Evolutionary conservation across 2,329 filamentous ascomycete genomes (phyloP), one percentile per base, ranked within the genome.

Genomic region (Monilinia aucupariae): DNA sequence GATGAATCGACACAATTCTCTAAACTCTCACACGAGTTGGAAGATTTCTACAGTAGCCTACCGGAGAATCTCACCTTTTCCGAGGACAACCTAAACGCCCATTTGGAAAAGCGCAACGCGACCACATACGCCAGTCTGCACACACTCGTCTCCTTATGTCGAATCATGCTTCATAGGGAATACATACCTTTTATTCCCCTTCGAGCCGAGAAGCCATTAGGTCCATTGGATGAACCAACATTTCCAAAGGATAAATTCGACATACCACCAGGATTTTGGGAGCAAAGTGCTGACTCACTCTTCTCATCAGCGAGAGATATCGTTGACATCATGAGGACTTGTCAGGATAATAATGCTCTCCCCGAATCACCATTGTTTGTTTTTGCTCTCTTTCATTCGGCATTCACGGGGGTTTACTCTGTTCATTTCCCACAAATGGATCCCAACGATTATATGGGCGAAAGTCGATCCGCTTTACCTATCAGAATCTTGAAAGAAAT

Each of bases 401-500:
- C 83, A 0, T 87, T 89, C 68, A 79, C 84, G 20, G 85, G 85
- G 41, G 78, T 89, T 2, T 91, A 90, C 71, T 84, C 83, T 13
- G 78, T 80, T 51, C 83, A 86, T 69, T 91, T 90, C 63, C 85
- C 85, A 0, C 81, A 83, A 63, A 89, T 91, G 85, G 88, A 91
- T 68, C 78, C 77, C 1, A 75, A 81, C 13, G 75, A 77, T 3
- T 81, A 82, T 70, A 81, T 89, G 76, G 71, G 77, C 7, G 25
- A 77, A 34, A 48, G 25, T 25, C 51, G 48, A 27, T 64, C 56
- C 10, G 77, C 77, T 1, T 74, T 82, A 51, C 77, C 82, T 0
- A 78, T 79, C 60, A 78, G 78, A 52, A 78, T 83, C 9, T 75
- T 87, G 27, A 74, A 74, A 2, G 77, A 79, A 52, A 82, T 86